These are phyloP conservation scores for Tetrapisispora phaffii DNA, from an alignment of 805 yeast genomes.

Conservation along the genomic window DNA sequence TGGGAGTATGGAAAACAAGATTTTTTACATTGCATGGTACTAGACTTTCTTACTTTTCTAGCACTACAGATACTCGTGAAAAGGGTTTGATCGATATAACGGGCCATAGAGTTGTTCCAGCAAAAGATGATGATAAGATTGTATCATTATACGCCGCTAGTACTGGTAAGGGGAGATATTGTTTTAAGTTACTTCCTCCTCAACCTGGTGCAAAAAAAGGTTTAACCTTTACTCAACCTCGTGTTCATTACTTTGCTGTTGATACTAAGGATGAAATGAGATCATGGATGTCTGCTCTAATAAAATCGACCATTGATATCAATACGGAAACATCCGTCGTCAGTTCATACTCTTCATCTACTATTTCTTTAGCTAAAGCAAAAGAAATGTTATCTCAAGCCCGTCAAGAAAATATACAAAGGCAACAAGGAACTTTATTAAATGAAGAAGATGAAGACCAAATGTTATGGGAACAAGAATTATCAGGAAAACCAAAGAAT, in stretches of 20 bases:
- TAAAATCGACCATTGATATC: constrained; percentile 92
- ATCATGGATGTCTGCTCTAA: constrained; percentile 87
- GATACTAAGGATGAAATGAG: constrained; percentile 88
- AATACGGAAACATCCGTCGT: constrained; percentile 89
- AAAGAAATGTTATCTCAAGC: constrained; percentile 79
- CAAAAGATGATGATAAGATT: constrained; percentile 72
- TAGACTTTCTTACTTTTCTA: constrained; percentile 75
- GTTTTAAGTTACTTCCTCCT: constrained; percentile 91
- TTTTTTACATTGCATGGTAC: constrained; percentile 84
- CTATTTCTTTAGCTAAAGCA: constrained; percentile 78
- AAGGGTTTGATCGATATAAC: constrained; percentile 93
- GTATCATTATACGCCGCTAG: constrained; percentile 85
- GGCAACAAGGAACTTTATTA: constrained; percentile 32
- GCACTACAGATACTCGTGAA: constrained; percentile 70
- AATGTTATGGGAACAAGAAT: constrained; percentile 25
- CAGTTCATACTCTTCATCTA: constrained; percentile 91
- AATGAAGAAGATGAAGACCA: constrained; percentile 26
- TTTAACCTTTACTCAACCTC: constrained; percentile 90
- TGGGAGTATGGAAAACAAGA: constrained; percentile 87
- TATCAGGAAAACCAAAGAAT: background rate
- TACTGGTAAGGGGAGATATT: constrained; percentile 86
- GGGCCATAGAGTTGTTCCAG: constrained; percentile 83
- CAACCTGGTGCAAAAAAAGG: constrained; percentile 96
- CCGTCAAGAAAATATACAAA: constrained; percentile 56
- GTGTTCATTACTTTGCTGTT: constrained; percentile 92